Evolutionary conservation across 768 basidiomycete genomes (phyloP).

Genomic region (Coprinellus micaceus): DNA sequence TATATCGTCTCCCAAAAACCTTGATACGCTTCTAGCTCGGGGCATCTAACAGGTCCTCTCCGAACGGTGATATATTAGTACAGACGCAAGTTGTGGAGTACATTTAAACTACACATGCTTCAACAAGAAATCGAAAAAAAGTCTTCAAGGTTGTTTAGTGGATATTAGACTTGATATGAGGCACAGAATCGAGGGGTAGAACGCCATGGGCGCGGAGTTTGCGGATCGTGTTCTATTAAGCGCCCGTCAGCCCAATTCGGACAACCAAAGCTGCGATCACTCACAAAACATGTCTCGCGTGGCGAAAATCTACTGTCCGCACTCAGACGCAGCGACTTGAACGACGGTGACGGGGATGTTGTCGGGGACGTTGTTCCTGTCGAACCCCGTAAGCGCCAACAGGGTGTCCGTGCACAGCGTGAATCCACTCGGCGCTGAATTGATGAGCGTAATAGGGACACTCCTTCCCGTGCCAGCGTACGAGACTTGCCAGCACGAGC

Average conservation of each 20-base stretch:
- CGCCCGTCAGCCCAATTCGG: no score
- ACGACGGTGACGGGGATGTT: conserved; percentile 40
- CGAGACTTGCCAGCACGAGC: conserved; percentile 55
- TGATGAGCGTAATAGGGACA: conserved; percentile 50
- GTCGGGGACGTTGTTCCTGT: conserved; percentile 41
- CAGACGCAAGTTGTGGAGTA: neutral
- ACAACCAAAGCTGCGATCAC: no score
- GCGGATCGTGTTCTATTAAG: no score
- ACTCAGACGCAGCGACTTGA: conserved; percentile 42
- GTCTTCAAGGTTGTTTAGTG: neutral
- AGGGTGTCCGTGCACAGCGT: conserved; percentile 49
- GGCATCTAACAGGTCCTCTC: no score
- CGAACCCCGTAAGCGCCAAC: conserved; percentile 46
- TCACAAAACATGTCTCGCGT: no score
- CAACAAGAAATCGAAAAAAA: neutral
- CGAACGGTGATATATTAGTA: no score
- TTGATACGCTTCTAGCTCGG: no score
- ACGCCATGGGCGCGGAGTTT: no score
- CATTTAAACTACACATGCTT: neutral
- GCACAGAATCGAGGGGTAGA: neutral
- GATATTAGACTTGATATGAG: neutral
- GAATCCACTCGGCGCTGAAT: conserved; percentile 41
- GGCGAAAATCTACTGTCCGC: conserved; percentile 31
- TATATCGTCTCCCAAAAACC: no score
- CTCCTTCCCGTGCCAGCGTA: conserved; percentile 30